phyloP scores from a whole-genome alignment of 192 early-diverging fungal genomes.

The Coemansia sp. region DNA sequence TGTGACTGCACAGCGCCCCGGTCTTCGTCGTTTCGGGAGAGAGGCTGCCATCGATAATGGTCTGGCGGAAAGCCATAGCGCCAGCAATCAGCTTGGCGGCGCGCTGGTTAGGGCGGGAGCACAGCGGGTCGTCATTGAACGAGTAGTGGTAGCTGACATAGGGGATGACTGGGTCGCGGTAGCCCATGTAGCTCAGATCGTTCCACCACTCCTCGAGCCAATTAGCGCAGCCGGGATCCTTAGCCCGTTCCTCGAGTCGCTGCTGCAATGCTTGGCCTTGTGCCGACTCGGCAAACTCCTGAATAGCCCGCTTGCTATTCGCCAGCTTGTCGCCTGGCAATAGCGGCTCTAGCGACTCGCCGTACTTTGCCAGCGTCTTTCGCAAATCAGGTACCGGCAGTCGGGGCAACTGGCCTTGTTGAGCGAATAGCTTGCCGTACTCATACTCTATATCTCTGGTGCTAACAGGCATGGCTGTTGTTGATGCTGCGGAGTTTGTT shows the following conservation, averaged over 20 bases:
- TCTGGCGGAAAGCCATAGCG: slow-evolving; percentile 80
- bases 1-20: slow-evolving; percentile 79
- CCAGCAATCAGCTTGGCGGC: slow-evolving; percentile 86
- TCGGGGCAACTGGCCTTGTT: slow-evolving; percentile 71
- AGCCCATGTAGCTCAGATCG: slow-evolving; percentile 88
- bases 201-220: slow-evolving; percentile 99
- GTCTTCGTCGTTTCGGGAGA: slow-evolving; percentile 77
- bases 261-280: slow-evolving; percentile 80
- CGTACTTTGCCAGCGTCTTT: slow-evolving; percentile 78
- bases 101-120: slow-evolving; percentile 69
- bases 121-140: slow-evolving; percentile 82
- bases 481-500: not conserved
- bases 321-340: slow-evolving; percentile 65
- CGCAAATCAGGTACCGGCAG: slow-evolving; percentile 85
- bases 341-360: slow-evolving; percentile 73
- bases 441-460: slow-evolving; percentile 6
- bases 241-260: slow-evolving; percentile 71
- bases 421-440: slow-evolving; percentile 62
- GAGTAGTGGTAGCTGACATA: slow-evolving; percentile 96
- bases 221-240: slow-evolving; percentile 67
- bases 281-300: slow-evolving; percentile 74
- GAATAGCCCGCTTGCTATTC: slow-evolving; percentile 62
- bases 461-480: slow-evolving; percentile 11
- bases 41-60: slow-evolving; percentile 72
- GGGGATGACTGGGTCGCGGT: slow-evolving; percentile 95